phyloP scores from a whole-genome alignment of 2,329 filamentous ascomycete genomes.

The Trichoderma sp. region DNA sequence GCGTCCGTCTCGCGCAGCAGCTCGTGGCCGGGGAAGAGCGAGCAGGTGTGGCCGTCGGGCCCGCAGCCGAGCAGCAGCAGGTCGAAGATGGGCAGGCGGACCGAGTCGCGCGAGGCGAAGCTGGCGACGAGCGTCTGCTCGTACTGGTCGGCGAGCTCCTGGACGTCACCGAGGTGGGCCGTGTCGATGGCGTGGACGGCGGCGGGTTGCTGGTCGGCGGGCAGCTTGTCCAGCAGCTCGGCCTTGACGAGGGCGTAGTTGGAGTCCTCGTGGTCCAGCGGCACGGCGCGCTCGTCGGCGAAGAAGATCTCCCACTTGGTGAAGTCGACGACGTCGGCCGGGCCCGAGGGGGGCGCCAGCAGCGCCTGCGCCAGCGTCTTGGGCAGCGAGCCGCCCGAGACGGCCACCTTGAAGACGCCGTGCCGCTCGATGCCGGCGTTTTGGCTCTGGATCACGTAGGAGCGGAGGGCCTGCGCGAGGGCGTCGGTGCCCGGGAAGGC shows the following conservation, averaged over 20 bases:
- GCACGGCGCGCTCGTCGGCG: constrained; percentile 93
- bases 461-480: constrained; percentile 75
- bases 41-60: constrained; percentile 96
- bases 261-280: constrained; percentile 88
- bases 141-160: constrained; percentile 92
- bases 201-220: constrained; percentile 64
- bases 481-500: constrained; percentile 70
- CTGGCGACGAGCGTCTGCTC: constrained; percentile 81
- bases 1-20: constrained; percentile 83
- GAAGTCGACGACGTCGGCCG: constrained; percentile 71
- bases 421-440: constrained; percentile 79
- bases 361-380: constrained; percentile 84
- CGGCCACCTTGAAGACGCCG: constrained; percentile 82
- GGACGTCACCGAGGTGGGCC: constrained; percentile 68
- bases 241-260: constrained; percentile 88
- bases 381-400: constrained; percentile 92
- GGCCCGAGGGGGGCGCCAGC: constrained; percentile 56
- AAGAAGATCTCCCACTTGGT: constrained; percentile 97
- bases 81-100: constrained; percentile 94
- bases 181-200: constrained; percentile 77
- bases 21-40: constrained; percentile 86
- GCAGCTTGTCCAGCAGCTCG: constrained; percentile 87
- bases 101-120: constrained; percentile 90
- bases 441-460: constrained; percentile 82
- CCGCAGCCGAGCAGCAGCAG: constrained; percentile 90